phyloP scores from a whole-genome alignment of 805 yeast genomes.

The Candida manassasensis region DNA sequence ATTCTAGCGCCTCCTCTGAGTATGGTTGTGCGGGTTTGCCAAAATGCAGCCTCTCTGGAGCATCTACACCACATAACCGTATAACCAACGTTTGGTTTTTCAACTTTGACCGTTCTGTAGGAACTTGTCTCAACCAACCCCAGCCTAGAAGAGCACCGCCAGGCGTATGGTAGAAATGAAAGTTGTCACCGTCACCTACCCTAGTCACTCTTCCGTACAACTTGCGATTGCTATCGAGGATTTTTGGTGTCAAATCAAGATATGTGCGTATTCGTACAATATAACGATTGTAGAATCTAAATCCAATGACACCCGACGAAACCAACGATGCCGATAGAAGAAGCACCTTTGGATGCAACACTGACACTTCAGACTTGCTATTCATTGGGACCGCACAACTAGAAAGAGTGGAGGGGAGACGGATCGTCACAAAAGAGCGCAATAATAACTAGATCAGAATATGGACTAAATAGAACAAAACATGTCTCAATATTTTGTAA shows the following conservation, averaged over 20 bases:
- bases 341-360: conserved; percentile 37
- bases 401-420: no score
- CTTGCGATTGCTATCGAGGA: conserved; percentile 22
- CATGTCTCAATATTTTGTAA: no score
- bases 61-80: conserved; percentile 89
- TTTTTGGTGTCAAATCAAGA: conserved; percentile 33
- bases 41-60: conserved; percentile 93
- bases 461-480: no score
- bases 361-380: no score
- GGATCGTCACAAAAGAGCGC: no score
- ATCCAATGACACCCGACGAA: conserved; percentile 23
- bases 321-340: conserved; percentile 33
- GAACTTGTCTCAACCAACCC: conserved; percentile 81
- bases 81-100: conserved; percentile 72
- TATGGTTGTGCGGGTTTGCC: conserved; percentile 90
- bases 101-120: conserved; percentile 43
- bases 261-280: conserved; percentile 30
- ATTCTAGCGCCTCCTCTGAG: conserved; percentile 75
- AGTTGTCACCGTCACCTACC: conserved; percentile 95
- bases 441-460: no score
- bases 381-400: no score
- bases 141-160: conserved; percentile 88
- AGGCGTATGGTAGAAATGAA: conserved; percentile 88
- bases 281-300: conserved; percentile 28
- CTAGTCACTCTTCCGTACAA: conserved; percentile 72